Evolutionary conservation across 2,329 filamentous ascomycete genomes (phyloP), one percentile per base, ranked within the genome.

Genomic region (Exophiala aquamarina): DNA sequence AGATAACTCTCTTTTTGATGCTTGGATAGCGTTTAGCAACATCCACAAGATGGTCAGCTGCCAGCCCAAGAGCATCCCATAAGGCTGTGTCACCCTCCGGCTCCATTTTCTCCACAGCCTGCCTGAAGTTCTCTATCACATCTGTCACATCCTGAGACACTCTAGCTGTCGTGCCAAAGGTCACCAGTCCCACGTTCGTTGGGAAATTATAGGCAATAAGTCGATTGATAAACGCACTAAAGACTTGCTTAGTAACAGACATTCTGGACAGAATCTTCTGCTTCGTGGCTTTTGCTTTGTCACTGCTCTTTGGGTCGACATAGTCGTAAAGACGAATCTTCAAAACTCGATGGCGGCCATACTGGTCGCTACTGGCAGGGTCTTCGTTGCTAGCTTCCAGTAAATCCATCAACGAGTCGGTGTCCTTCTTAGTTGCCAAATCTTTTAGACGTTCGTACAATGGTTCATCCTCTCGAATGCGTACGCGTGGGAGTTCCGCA

Each of bases 221-320:
- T 5, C 66, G 54, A 42, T 70, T 68, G 50, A 69, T 57, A 45
- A 66, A 61, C 5, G 63, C 61, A 32, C 66, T 61, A 42, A 69
- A 70, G 54, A 68, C 64, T 41, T 69, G 61, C 49, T 69, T 67
- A 13, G 66, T 47, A 3, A 68, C 64, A 32, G 66, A 64, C 8
- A 69, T 54, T 9, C 63, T 53, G 19, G 47, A 54, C 21, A 41
- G 23, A 5, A 7, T 31, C 18, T 18, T 49, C 50, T 41, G 37
- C 15, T 14, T 39, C 21, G 29, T 26, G 8, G 10, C 17, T 37
- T 47, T 15, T 13, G 18, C 11, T n/a, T 18, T 33, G n/a, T 49
- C 33, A 4, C 13, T 18, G 15, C 23, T 19, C 28, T 36, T 19
- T 5, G 29, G 17, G 36, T 18, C n/a, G 2, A 52, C 19, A 7